Base-by-base conservation (phyloP, 345 rosid genomes). In the Eucalyptus dawsonii region DNA sequence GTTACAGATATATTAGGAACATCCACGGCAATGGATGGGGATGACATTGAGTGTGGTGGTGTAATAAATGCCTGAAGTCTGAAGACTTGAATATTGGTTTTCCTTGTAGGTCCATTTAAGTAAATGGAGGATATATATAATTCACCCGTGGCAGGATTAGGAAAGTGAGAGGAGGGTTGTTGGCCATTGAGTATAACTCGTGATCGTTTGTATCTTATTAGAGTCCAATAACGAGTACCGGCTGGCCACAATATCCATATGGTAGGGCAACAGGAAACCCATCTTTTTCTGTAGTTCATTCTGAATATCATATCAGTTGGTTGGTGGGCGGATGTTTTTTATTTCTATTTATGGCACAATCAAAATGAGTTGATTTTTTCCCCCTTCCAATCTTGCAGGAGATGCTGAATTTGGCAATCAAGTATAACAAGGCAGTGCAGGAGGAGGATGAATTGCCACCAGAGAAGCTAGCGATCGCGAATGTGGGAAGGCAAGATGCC, bases 401-500 rank as follows among this genome's bases (percentile, higher is more conserved):
- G 93, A 97, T 98, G 99, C 93, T 96, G 81, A 94, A 50, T 90
- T 92, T 96, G 83, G 99, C 99, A 54, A 88, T 91, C 47, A 98
- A 98, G 89, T 97, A 98, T 92, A 96, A 97, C 92, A 98, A 98
- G 94, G 99, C 97, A 7, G 99, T 98, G 89, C 99, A 97, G 92
- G 99, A 96, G 93, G 99, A 98, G 90, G 99, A 98, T 86, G 98
- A 97, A 92, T 90, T 98, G 93, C 94, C 99, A 10, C 99, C 97
- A 1, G 99, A 97, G 93, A 98, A 98, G 91, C 94, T 97, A 40
- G 99, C 99, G 3, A 98, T 97, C 19, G 97, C 96, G 14, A 96
- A 98, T 80, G 99, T 97, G 54, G 99, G 99, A 90, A 95, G 99
- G 92, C 99, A 98, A 92, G 99, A 98, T 87, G 99, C 99, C 25